Evolutionary conservation across 2,329 filamentous ascomycete genomes (phyloP).

Genomic region (Pseudogymnoascus sp.): DNA sequence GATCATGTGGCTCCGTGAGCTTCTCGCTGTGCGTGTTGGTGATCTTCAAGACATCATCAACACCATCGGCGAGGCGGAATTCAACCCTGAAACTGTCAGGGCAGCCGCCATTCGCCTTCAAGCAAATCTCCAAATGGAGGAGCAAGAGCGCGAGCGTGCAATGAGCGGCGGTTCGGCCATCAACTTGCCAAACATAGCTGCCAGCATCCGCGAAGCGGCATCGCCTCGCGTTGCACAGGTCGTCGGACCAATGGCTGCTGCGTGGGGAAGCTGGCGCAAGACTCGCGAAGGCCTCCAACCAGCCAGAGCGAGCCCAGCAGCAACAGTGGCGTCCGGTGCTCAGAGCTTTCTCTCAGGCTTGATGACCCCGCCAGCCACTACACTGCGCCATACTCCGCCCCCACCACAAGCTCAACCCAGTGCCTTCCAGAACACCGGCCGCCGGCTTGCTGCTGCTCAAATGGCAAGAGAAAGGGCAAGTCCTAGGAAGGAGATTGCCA

Average conservation of each 20-base stretch:
- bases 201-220: conserved; percentile 60
- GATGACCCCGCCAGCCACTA: conserved; percentile 76
- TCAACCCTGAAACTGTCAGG: conserved; percentile 71
- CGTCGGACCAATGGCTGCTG: conserved; percentile 71
- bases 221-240: conserved; percentile 79
- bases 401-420: conserved; percentile 40
- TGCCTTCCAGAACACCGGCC: conserved; percentile 53
- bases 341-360: conserved; percentile 68
- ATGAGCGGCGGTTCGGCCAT: conserved; percentile 62
- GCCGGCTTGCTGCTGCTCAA: conserved; percentile 48
- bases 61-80: conserved; percentile 65
- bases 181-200: conserved; percentile 67
- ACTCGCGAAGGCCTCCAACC: conserved; percentile 35
- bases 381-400: conserved; percentile 48
- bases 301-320: conserved; percentile 34
- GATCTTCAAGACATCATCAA: conserved; percentile 89
- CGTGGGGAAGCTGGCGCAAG: conserved; percentile 92
- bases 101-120: conserved; percentile 89
- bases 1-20: conserved; percentile 88
- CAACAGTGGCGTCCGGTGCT: conserved; percentile 39
- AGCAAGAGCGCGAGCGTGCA: conserved; percentile 84
- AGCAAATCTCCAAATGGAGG: conserved; percentile 95
- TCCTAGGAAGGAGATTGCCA: conserved; percentile 5
- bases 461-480: conserved; percentile 26
- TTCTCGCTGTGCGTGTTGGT: conserved; percentile 81